Evolutionary conservation across 2,329 filamentous ascomycete species (phyloP), one percentile per base, ranked within the genome.

Genomic region (Fusarium secorum): DNA sequence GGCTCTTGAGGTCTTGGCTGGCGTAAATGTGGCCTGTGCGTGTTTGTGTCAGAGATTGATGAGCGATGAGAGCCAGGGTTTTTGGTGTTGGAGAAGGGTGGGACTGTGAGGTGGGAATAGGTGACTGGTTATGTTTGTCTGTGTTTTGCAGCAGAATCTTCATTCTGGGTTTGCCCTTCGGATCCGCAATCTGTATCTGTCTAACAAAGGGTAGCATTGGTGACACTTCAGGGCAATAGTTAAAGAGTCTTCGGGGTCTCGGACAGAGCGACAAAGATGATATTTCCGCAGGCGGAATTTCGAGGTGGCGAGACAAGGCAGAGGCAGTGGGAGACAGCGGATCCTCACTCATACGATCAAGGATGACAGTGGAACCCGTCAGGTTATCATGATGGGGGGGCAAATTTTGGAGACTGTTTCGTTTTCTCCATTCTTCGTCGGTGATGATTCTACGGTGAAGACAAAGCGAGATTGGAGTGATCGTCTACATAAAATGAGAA

Each of bases 1-100:
- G 67, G 73, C 73, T 74, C 73, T 74, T 70, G 35, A 52, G 55
- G 60, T 58, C 71, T 74, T 74, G 69, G 72, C 69, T 62, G 63
- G 57, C 59, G 64, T 71, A 68, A 53, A 26, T 56, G 42, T 53
- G 62, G 68, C 56, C 57, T 70, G 59, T 64, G 42, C 46, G 48
- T 56, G 52, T 54, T 63, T 49, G 41, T 51, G 46, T 42, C 39
- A 39, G 38, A 58, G 61, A 48, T 54, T 59, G 56, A 61, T 57
- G 48, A 66, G 60, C 35, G n/a, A 64, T 42, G 66, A 39, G 28
- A 36, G 52, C 55, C 55, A 54, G 26, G 55, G 18, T 32, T 55
- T 52, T 24, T 28, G 24, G 44, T 42, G n/a, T 66, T 58, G 46
- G 63, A 68, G 64, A 54, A 67, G 41, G 39, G 39, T 33, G 52